These are phyloP conservation scores for Teratosphaeriaceae sp. DNA, from an alignment of 2,329 filamentous ascomycete genomes.

Conservation along the genomic window DNA sequence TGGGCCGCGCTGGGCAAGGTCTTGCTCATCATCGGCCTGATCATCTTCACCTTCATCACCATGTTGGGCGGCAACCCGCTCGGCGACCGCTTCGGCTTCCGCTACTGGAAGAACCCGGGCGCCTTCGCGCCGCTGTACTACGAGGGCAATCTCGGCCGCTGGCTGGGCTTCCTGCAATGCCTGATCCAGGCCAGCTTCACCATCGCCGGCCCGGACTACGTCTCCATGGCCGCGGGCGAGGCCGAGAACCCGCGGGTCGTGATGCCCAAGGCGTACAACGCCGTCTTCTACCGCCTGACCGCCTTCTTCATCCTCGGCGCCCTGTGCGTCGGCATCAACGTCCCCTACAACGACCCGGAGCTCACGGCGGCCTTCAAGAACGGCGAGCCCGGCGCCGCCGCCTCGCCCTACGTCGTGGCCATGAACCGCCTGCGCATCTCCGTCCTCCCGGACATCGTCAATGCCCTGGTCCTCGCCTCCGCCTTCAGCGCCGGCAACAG, in stretches of 20 bases:
- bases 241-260: constrained; percentile 39
- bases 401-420: constrained; percentile 24
- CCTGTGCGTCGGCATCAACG: constrained; percentile 38
- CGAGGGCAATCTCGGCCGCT: constrained; percentile 19
- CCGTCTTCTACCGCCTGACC: constrained; percentile 38
- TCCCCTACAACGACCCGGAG: constrained; percentile 25
- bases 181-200: constrained; percentile 38
- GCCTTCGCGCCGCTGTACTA: not conserved
- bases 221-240: constrained; percentile 43
- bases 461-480: constrained; percentile 45
- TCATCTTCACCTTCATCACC: constrained; percentile 33
- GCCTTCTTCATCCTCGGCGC: constrained; percentile 42
- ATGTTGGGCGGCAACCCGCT: constrained; percentile 31
- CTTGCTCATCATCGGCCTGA: constrained; percentile 39
- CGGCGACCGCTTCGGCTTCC: constrained; percentile 35
- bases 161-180: constrained; percentile 31
- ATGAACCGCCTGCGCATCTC: constrained; percentile 34
- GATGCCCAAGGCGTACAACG: constrained; percentile 44
- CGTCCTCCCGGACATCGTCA: constrained; percentile 34
- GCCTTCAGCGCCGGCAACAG: constrained; percentile 50
- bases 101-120: constrained; percentile 34
- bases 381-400: constrained; percentile 14
- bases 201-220: constrained; percentile 42
- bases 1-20: constrained; percentile 50
- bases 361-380: constrained; percentile 13